Conservation (phyloP, 371 early-diverging fungal genomes). For the Funneliformis caledonium region DNA sequence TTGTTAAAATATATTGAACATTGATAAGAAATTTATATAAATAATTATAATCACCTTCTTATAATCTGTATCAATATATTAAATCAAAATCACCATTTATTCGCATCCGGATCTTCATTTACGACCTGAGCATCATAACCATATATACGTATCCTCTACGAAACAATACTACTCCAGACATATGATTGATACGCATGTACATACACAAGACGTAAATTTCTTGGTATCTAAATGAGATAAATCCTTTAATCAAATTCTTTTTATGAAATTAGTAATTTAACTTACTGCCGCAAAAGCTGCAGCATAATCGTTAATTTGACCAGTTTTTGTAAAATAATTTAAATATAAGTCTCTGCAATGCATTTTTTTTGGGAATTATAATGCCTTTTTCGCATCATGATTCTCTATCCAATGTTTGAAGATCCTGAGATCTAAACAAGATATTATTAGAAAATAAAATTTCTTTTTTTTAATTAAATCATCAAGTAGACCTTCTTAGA, state of each 20-base stretch:
- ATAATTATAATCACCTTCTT: constrained; percentile 1
- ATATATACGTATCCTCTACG: constrained; percentile 73
- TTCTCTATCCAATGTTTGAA: constrained; percentile 64
- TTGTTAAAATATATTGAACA: neutral
- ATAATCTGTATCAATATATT: constrained; percentile 15
- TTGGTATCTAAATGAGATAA: constrained; percentile 67
- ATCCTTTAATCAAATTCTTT: neutral
- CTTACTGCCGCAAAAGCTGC: constrained; percentile 69
- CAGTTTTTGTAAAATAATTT: constrained; percentile 51
- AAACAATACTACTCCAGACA: constrained; percentile 92
- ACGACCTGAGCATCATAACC: constrained; percentile 72
- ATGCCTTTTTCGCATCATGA: constrained; percentile 63
- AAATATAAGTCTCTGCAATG: constrained; percentile 68
- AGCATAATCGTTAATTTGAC: constrained; percentile 53
- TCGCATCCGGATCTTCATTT: constrained; percentile 51
- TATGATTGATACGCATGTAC: constrained; percentile 97
- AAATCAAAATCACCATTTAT: constrained; percentile 34
- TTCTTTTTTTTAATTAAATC: neutral
- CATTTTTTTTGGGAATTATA: constrained; percentile 70
- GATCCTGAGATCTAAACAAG: constrained; percentile 61
- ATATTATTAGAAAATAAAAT: neutral
- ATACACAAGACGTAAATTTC: constrained; percentile 91
- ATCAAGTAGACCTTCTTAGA: neutral
- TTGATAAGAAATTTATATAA: neutral
- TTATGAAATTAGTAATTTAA: neutral